Percentiles rank a stretch among this genome's conserved stretches.
phyloP scores from a whole-genome alignment of 2,329 filamentous ascomycete species.

The Colletotrichum lupini region DNA sequence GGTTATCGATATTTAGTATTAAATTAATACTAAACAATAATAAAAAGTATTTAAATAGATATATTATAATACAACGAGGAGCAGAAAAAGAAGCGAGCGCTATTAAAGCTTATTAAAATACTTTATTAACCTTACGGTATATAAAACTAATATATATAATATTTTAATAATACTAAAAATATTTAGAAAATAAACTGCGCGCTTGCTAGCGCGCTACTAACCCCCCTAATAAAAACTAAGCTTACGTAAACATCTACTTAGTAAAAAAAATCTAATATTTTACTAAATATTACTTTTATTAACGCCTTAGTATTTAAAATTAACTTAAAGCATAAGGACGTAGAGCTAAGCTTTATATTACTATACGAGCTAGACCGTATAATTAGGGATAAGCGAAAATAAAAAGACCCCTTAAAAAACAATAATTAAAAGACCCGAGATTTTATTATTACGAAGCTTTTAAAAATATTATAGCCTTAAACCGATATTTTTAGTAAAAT shows the following conservation, averaged over 20 bases:
- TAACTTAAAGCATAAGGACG: neutral
- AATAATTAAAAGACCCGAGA: too few relatives aligned
- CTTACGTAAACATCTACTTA: neutral
- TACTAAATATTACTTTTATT: neutral
- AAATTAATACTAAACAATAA: neutral
- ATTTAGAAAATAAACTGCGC: too few relatives aligned
- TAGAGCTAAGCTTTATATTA: neutral
- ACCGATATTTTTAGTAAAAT: too few relatives aligned
- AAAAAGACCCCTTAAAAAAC: too few relatives aligned
- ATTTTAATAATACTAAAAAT: too few relatives aligned
- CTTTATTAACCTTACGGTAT: too few relatives aligned
- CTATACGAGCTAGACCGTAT: neutral
- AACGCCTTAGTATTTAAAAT: neutral
- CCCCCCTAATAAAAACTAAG: neutral
- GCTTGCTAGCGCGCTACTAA: rapidly evolving
- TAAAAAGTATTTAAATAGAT: neutral
- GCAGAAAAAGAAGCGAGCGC: neutral
- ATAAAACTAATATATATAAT: too few relatives aligned
- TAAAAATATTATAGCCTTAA: too few relatives aligned
- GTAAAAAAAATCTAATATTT: neutral
- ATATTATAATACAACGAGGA: neutral
- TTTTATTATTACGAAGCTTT: too few relatives aligned
- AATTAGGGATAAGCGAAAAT: too few relatives aligned
- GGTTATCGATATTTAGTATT: neutral
- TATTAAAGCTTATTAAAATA: too few relatives aligned